phyloP scores from a whole-genome alignment of 192 early-diverging fungal species.

The Phlyctochytrium planicorne region DNA sequence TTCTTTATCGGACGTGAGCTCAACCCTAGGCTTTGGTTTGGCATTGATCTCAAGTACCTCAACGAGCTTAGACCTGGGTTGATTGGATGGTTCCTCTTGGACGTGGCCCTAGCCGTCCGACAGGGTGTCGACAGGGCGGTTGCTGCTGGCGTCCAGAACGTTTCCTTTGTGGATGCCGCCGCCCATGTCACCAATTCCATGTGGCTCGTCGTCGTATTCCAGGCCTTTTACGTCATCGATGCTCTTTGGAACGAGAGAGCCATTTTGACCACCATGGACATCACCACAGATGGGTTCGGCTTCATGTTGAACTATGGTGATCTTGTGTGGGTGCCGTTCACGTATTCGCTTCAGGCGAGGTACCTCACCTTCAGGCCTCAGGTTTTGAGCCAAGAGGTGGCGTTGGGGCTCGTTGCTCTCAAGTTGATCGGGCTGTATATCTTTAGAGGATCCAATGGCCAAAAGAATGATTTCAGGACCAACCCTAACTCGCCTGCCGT shows the following conservation, averaged over 20 bases:
- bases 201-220: conserved; percentile 71
- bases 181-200: conserved; percentile 67
- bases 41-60: conserved; percentile 91
- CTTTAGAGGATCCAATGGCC: conserved; percentile 84
- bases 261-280: conserved; percentile 96
- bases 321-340: conserved; percentile 83
- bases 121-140: conserved; percentile 43
- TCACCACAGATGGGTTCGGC: conserved; percentile 97
- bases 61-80: conserved; percentile 91
- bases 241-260: conserved; percentile 75
- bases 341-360: conserved; percentile 86
- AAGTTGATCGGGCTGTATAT: conserved; percentile 75
- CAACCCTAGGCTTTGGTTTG: conserved; percentile 72
- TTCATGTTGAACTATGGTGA: conserved; percentile 53
- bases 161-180: background rate
- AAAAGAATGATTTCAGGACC: conserved; percentile 89
- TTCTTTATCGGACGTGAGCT: conserved; percentile 96
- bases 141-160: conserved; percentile 7
- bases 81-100: conserved; percentile 85
- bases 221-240: conserved; percentile 85
- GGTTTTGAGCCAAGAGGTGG: conserved; percentile 38
- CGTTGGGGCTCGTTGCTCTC: conserved; percentile 48
- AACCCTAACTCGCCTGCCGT: conserved; percentile 36
- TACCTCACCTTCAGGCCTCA: conserved; percentile 75
- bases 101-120: conserved; percentile 72